phyloP scores from a whole-genome alignment of 805 yeast species.

The Vanderwaltozyma polyspora region DNA sequence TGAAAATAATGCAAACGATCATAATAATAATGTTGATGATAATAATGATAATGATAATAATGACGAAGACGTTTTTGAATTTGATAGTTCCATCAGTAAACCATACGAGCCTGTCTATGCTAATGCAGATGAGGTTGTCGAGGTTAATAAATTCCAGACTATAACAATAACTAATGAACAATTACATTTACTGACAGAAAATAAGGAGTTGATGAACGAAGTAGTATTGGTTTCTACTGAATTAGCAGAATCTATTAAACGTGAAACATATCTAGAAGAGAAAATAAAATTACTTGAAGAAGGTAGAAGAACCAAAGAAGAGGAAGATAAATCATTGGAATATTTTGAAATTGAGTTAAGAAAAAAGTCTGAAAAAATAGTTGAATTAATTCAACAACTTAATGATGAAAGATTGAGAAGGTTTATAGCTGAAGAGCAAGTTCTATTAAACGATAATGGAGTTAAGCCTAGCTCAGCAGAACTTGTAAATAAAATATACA shows the following conservation, averaged over 20 bases:
- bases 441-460: constrained; percentile 11
- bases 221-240: constrained; percentile 60
- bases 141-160: constrained; percentile 9
- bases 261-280: constrained; percentile 54
- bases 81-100: constrained; percentile 11
- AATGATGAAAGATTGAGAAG: constrained; percentile 56
- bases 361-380: constrained; percentile 33
- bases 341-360: constrained; percentile 23
- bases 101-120: constrained; percentile 12
- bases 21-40: constrained; percentile 1
- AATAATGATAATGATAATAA: constrained; percentile 7
- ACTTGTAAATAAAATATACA: no score
- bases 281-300: constrained; percentile 16
- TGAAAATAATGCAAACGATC: background rate
- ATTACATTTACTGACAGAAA: constrained; percentile 49
- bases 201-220: constrained; percentile 47
- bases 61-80: constrained; percentile 6
- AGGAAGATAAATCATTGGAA: constrained; percentile 1
- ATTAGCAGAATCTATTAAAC: constrained; percentile 56
- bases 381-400: constrained; percentile 44
- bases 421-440: constrained; percentile 61
- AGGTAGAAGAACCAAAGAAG: background rate
- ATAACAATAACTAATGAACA: constrained; percentile 46
- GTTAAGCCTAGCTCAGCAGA: no score
- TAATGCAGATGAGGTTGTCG: background rate